Conservation (phyloP, 352 stramenopile genomes). For the Blastocystis sp. region DNA sequence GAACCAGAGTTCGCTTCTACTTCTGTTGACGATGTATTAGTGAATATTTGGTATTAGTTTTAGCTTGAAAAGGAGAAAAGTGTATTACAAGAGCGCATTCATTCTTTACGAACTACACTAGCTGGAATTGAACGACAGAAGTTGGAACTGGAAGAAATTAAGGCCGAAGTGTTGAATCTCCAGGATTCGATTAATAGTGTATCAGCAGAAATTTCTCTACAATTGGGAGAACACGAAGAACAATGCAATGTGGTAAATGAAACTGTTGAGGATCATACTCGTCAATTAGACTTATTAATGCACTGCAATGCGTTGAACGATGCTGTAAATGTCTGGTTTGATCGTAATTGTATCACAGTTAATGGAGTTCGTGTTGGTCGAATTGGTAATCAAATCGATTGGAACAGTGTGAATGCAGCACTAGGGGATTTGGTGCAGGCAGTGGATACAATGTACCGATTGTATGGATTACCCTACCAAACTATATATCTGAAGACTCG, state of each 20-base stretch:
- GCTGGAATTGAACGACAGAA: slow-evolving; percentile 8
- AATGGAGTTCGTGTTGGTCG: slow-evolving; percentile 2
- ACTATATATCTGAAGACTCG: not conserved
- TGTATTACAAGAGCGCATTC: not conserved
- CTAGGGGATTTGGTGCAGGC: slow-evolving; percentile 17
- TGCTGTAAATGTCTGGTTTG: slow-evolving; percentile 40
- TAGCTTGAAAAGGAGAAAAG: slow-evolving; percentile 27
- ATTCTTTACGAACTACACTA: not conserved
- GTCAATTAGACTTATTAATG: slow-evolving; percentile 25
- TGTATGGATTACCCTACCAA: slow-evolving; percentile 9
- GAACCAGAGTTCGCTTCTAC: not conserved
- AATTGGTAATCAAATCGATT: slow-evolving; percentile 22
- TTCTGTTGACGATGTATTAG: not conserved
- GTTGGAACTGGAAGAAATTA: slow-evolving; percentile 45
- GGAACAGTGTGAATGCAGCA: slow-evolving; percentile 3
- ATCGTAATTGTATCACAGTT: not conserved
- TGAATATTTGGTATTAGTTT: not conserved
- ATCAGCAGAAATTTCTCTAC: not conserved
- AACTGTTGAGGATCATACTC: not conserved
- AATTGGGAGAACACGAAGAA: not conserved
- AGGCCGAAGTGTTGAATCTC: not conserved
- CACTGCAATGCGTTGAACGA: slow-evolving; percentile 55
- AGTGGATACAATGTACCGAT: not conserved
- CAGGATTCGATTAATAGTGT: slow-evolving; percentile 32
- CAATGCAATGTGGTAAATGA: not conserved